Base-by-base conservation (phyloP, 768 basidiomycete genomes). In the Collybia mongolica region DNA sequence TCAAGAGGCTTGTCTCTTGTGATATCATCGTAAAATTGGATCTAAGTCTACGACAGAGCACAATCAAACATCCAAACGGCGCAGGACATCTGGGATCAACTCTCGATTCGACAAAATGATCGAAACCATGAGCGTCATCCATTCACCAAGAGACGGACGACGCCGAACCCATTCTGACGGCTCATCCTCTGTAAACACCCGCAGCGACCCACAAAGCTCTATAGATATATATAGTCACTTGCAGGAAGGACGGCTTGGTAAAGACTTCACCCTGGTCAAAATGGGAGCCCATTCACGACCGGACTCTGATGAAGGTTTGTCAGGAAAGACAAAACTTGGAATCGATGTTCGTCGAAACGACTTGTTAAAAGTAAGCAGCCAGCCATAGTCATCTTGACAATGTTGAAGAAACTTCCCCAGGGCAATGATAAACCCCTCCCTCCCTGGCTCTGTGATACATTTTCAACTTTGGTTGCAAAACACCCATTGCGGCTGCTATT, bases 51-150 rank as follows among this genome's bases (percentile, higher is more conserved):
- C 3, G 32, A 24, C 12, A 28, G 50, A 54, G 41, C 4, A 26
- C 24, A 45, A 28, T 6, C 52, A 29, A 17, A 14, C 38, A 55
- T 60, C 60, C n/a, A 88, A 83, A 55, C 77, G 81, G 17, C 73
- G 72, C 20, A 79, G 70, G 56, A 68, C 66, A n/a, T 63, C 57
- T 32, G 75, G 76, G 6, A 65, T 83, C 43, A 89, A 88, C 55
- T 62, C 74, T 28, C 77, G 78, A 35, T 86, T 81, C 56, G 86
- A 89, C 62, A 72, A 72, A 39, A 89, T 90, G 87, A 66, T 88
- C 24, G 73, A 80, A 44, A 72, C 77, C 2, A 80, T 86, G 69
- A 74, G 79, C 47, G 54, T 67, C n/a, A 61, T 69, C 36, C 61
- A 67, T 54, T 58, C 66, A 39, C 55, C 46, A 39, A 58, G 45